A percentile compares a stretch with the other conserved stretches of the same genome.
These are phyloP conservation scores for Trichoderma sp. DNA, from an alignment of 2,329 filamentous ascomycete species.

Conservation along the genomic window DNA sequence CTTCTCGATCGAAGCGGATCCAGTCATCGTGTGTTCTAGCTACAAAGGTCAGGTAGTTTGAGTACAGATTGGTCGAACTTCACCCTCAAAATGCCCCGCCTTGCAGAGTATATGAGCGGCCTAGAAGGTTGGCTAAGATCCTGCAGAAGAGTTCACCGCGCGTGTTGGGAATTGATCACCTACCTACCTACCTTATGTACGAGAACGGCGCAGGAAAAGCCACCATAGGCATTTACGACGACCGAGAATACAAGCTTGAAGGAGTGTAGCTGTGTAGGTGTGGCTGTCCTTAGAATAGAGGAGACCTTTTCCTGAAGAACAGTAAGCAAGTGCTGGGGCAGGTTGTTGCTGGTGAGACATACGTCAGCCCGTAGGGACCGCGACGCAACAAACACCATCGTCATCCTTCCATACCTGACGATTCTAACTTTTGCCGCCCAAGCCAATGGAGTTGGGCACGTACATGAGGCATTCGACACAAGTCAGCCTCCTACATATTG, in stretches of 20 bases:
- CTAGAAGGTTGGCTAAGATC: too few relatives aligned
- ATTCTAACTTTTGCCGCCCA: conserved; percentile 13
- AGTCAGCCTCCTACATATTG: not conserved
- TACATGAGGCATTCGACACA: not conserved
- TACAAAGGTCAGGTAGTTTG: too few relatives aligned
- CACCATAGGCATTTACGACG: not conserved
- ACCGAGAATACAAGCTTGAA: not conserved
- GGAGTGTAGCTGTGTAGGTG: not conserved
- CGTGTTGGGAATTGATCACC: not conserved
- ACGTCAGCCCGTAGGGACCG: too few relatives aligned
- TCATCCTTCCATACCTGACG: too few relatives aligned
- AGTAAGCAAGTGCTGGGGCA: not conserved
- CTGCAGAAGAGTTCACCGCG: not conserved
- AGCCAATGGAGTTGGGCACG: not conserved
- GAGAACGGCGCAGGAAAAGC: not conserved
- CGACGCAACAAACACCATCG: too few relatives aligned
- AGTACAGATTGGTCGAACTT: too few relatives aligned
- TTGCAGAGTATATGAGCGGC: too few relatives aligned
- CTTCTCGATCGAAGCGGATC: too few relatives aligned
- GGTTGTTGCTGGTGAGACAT: not conserved
- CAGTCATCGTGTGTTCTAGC: too few relatives aligned
- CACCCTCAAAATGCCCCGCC: too few relatives aligned
- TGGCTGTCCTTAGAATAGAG: not conserved
- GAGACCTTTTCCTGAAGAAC: not conserved
- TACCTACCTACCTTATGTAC: not conserved